These are phyloP conservation scores for Geotrichum restrictum DNA, from an alignment of 1,139 yeast species.

Conservation along the genomic window DNA sequence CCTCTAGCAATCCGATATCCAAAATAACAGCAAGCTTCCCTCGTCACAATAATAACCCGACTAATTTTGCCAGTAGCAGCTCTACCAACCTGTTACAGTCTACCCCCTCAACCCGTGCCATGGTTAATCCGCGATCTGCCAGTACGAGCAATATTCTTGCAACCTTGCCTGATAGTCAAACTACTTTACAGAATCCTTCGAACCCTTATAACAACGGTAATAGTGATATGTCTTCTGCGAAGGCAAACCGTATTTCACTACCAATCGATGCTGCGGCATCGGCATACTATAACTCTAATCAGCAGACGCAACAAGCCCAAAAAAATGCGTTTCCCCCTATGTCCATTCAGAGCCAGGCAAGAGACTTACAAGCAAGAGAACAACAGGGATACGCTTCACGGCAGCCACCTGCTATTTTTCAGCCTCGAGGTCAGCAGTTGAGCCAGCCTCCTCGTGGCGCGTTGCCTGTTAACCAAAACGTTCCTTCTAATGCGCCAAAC, in stretches of 20 bases:
- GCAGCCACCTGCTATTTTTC: neutral
- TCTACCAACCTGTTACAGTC: constrained; percentile 14
- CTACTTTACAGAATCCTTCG: constrained; percentile 6
- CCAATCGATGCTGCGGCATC: constrained; percentile 37
- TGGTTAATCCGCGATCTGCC: constrained; percentile 11
- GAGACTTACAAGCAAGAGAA: constrained; percentile 12
- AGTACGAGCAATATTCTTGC: constrained; percentile 11
- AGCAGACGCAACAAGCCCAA: constrained; percentile 6
- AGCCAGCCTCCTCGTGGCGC: constrained; percentile 33
- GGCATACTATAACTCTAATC: constrained; percentile 24
- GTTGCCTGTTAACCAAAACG: neutral
- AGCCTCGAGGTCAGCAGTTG: constrained; percentile 30
- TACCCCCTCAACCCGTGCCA: constrained; percentile 16
- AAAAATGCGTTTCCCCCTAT: constrained; percentile 2
- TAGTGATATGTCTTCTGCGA: constrained; percentile 20
- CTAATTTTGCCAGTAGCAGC: constrained; percentile 4
- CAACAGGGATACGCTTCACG: no score
- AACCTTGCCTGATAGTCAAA: neutral
- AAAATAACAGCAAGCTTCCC: constrained; percentile 7
- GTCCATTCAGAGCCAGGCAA: constrained; percentile 4
- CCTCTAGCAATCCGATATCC: constrained; percentile 24
- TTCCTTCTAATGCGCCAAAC: constrained; percentile 22
- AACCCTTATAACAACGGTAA: constrained; percentile 30
- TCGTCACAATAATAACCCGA: neutral
- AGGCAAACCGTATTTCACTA: neutral